These are phyloP conservation scores for Hirschfeldia incana DNA, from an alignment of 345 rosid species.

Conservation along the genomic window DNA sequence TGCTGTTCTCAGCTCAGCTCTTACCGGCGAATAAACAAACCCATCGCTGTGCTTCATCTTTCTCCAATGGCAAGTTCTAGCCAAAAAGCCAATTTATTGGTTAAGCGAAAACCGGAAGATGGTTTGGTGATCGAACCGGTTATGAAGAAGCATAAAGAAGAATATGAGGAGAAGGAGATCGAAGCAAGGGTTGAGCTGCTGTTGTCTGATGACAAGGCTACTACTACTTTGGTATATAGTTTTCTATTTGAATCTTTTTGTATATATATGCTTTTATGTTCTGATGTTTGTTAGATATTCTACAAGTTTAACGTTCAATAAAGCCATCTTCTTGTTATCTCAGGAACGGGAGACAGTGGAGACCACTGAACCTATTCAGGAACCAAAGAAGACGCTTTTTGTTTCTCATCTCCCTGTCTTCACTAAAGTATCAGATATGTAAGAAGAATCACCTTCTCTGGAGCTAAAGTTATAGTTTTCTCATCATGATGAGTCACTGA, in stretches of 20 bases:
- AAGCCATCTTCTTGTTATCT: not conserved
- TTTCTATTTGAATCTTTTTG: not conserved
- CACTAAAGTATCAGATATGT: not conserved
- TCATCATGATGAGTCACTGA: too few species aligned
- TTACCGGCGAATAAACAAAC: not conserved
- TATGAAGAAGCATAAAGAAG: not conserved
- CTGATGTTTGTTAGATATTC: not conserved
- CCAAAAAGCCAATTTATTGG: not conserved
- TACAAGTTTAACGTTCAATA: not conserved
- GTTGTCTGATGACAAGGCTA: not conserved
- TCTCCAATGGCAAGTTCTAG: not conserved
- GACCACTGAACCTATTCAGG: not conserved
- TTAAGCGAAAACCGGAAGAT: not conserved
- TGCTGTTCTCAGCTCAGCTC: not conserved
- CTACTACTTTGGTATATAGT: not conserved
- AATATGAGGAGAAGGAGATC: not conserved
- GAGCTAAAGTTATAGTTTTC: not conserved
- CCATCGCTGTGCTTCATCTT: not conserved
- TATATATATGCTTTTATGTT: not conserved
- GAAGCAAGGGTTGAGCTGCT: not conserved
- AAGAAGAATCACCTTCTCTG: not conserved
- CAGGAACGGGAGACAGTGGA: not conserved
- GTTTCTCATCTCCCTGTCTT: not conserved
- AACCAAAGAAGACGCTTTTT: not conserved
- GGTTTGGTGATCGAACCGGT: not conserved